Percentiles rank a stretch among this genome's conserved stretches.
Evolutionary conservation across 2,329 filamentous ascomycete genomes (phyloP).

Genomic region (Sordariomycetes sp.): DNA sequence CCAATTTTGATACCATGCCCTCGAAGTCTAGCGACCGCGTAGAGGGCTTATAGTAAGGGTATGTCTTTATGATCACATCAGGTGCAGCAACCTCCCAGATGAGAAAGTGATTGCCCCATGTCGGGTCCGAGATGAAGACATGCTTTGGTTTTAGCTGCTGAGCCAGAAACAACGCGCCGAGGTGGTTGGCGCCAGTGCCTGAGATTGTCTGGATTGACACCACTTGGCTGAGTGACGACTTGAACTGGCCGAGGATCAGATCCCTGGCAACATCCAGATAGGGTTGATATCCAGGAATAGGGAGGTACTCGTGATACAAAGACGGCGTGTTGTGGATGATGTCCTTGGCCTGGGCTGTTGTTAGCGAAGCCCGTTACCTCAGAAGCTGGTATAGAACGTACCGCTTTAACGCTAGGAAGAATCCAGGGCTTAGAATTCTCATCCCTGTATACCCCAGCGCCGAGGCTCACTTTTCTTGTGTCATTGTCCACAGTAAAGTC

Average conservation of each 20-base stretch:
- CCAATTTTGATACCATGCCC: conserved; percentile 15
- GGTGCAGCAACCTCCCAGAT: conserved; percentile 17
- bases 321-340: conserved; percentile 71
- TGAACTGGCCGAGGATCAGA: conserved; percentile 12
- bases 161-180: conserved; percentile 16
- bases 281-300: conserved; percentile 70
- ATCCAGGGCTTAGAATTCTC: conserved; percentile 89
- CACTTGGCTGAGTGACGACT: conserved; percentile 5
- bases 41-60: conserved; percentile 19
- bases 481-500: conserved; percentile 9
- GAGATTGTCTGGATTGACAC: conserved; percentile 23
- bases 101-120: conserved; percentile 40
- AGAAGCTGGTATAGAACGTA: conserved; percentile 24
- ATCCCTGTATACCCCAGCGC: conserved; percentile 71
- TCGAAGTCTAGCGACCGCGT: conserved; percentile 17
- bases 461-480: conserved; percentile 26
- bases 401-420: conserved; percentile 82
- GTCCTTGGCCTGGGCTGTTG: conserved; percentile 87
- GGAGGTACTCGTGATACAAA: conserved; percentile 89
- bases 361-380: conserved; percentile 5
- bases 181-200: conserved; percentile 24
- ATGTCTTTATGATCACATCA: conserved; percentile 11
- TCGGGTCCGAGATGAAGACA: conserved; percentile 17
- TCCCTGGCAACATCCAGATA: conserved; percentile 36
- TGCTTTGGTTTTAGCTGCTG: conserved; percentile 10